Percentiles rank a stretch among this genome's conserved stretches.
Evolutionary conservation across 805 yeast species (phyloP).

Genomic region (Saturnispora quitensis): DNA sequence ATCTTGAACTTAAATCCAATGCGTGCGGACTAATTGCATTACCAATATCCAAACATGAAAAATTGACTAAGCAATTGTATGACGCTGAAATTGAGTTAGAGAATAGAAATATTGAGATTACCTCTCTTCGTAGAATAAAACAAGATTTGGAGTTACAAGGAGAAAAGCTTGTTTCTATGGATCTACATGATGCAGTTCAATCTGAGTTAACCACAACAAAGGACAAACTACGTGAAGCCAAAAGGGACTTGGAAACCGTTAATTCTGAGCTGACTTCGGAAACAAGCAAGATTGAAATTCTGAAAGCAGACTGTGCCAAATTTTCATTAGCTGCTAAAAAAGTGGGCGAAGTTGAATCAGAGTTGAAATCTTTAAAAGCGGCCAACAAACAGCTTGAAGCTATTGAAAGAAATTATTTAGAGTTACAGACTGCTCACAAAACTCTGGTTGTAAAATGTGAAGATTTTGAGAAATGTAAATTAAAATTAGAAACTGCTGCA

Average conservation of each 20-base stretch:
- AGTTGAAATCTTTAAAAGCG: constrained; percentile 2
- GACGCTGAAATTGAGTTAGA: constrained; percentile 2
- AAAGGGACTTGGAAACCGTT: constrained; percentile 6
- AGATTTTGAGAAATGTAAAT: background rate
- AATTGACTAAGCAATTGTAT: constrained; percentile 6
- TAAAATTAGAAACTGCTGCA: background rate
- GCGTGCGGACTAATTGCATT: constrained; percentile 27
- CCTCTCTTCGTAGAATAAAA: constrained; percentile 6
- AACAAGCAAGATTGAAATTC: constrained; percentile 1
- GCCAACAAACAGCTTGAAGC: constrained; percentile 6
- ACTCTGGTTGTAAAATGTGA: constrained; percentile 3
- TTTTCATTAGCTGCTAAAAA: constrained; percentile 3
- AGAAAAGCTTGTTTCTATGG: constrained; percentile 10
- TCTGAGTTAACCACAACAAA: constrained; percentile 6
- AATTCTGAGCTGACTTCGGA: constrained; percentile 1
- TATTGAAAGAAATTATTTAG: constrained; percentile 5
- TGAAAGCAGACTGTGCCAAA: background rate
- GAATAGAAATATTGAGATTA: constrained; percentile 8
- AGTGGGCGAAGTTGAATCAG: constrained; percentile 3
- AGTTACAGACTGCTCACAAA: background rate
- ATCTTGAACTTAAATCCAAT: constrained; percentile 22
- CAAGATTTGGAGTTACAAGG: constrained; percentile 13
- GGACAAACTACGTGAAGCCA: constrained; percentile 4
- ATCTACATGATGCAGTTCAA: constrained; percentile 12
- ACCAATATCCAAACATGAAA: constrained; percentile 9